Conservation (phyloP, 2,329 filamentous ascomycete genomes). For the Saccharata proteae region DNA sequence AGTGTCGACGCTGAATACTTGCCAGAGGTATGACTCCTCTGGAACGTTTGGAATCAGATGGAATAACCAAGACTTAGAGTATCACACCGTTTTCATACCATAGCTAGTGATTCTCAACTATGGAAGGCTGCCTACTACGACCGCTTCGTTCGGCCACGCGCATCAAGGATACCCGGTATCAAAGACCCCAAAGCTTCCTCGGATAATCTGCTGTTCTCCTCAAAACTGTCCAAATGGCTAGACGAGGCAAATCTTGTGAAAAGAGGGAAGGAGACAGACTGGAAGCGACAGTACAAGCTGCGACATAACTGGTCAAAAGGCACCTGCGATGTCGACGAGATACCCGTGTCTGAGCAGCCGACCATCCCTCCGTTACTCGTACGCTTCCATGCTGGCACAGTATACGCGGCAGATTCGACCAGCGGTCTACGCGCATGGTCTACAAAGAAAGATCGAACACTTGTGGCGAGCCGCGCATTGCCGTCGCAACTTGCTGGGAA, state of each 20-base stretch:
- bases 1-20: conserved; percentile 53
- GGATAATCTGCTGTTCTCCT: conserved; percentile 37
- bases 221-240: conserved; percentile 47
- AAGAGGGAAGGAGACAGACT: conserved; percentile 47
- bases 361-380: conserved; percentile 54
- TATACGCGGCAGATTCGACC: conserved; percentile 60
- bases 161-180: conserved; percentile 60
- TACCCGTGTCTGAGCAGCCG: conserved; percentile 46
- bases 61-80: conserved; percentile 35
- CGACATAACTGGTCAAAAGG: conserved; percentile 86
- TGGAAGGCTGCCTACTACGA: conserved; percentile 87
- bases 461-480: conserved; percentile 41
- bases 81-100: conserved; percentile 61
- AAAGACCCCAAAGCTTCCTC: conserved; percentile 28
- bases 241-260: conserved; percentile 47
- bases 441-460: conserved; percentile 44
- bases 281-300: conserved; percentile 81
- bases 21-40: conserved; percentile 42
- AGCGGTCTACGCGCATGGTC: conserved; percentile 71
- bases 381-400: conserved; percentile 62
- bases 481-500: no score
- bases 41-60: conserved; percentile 1
- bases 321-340: conserved; percentile 66
- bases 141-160: conserved; percentile 73
- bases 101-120: conserved; percentile 71